These are phyloP conservation scores for Beauveria rudraprayagi DNA, from an alignment of 2,329 filamentous ascomycete species.

Conservation along the genomic window DNA sequence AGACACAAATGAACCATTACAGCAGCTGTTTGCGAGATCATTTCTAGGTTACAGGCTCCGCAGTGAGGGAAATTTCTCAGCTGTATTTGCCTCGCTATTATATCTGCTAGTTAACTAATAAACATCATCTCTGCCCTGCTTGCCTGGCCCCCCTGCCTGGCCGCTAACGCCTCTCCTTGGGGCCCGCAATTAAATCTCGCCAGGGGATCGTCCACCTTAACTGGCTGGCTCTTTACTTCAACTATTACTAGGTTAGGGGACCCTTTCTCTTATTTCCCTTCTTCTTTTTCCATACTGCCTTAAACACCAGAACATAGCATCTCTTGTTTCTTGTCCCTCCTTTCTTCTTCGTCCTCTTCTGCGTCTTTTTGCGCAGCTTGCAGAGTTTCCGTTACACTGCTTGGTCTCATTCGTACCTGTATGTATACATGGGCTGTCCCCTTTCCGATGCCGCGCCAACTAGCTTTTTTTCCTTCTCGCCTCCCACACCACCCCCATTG, in stretches of 20 bases:
- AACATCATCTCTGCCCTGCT: not conserved
- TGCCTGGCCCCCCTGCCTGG: not conserved
- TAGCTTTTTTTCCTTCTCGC: not conserved
- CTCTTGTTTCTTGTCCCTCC: not conserved
- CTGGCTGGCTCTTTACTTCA: not conserved
- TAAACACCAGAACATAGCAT: not conserved
- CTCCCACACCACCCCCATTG: not conserved
- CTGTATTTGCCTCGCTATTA: no score
- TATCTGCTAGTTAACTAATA: not conserved
- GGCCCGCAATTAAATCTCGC: slow-evolving; percentile 9
- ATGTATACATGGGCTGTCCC: not conserved
- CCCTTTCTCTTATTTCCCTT: not conserved
- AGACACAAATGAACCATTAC: no score
- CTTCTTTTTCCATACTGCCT: slow-evolving; percentile 2
- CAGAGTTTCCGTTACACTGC: not conserved
- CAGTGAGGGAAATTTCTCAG: no score
- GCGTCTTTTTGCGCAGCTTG: not conserved
- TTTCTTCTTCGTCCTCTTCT: not conserved
- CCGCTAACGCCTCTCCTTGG: not conserved
- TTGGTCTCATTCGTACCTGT: not conserved
- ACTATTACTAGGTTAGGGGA: not conserved
- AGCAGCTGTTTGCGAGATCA: no score
- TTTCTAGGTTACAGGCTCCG: no score
- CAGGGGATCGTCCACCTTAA: slow-evolving; percentile 10
- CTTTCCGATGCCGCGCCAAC: not conserved